Base-by-base conservation (phyloP, 2,329 filamentous ascomycete species). In the Exserohilum turcica region DNA sequence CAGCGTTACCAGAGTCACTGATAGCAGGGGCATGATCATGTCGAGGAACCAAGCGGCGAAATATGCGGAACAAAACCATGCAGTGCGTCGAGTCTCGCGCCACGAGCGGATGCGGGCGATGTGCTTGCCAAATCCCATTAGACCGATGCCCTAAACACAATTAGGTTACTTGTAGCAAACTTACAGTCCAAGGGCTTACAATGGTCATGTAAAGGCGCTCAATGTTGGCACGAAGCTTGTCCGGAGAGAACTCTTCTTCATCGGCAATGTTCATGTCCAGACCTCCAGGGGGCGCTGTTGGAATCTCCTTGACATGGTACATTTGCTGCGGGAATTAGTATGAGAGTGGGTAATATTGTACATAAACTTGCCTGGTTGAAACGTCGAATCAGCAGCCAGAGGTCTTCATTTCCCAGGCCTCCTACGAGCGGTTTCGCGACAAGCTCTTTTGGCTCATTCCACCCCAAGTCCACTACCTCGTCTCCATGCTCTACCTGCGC, bases 161-260 rank as follows among this genome's bases (percentile, higher is more conserved):
- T 52, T 69, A 16, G 66, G 54, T 18, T 27, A 19, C 51, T 1
- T 24, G 1, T 18, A 6, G 21, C 21, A 8, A 18, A 1, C 7
- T 43, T 19, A 37, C n/a, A 43, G 5, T 10, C 4, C 8, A 36
- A 3, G 28, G 12, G 53, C 72, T 52, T 69, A 74, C 78, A 0
- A 95, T 84, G 0, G 88, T 90, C 82, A 91, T 92, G 70, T 95
- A 95, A 9, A 94, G 77, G 12, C 91, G 81, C 74, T 95, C 91
- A 3, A 94, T 71, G 47, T 89, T 91, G 2, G 87, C 84, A 9
- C 91, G 82, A 38, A 95, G 78, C 75, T 94, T 94, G 66, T 94
- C 90, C 0, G 91, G 90, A 0, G 88, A 90, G 71, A 94, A 94
- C 52, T 92, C 88, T 61, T 94, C 90, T 48, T 93, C 87, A 33